These are phyloP conservation scores for Termitomyces sp. DNA, from an alignment of 768 basidiomycete species.

Conservation along the genomic window DNA sequence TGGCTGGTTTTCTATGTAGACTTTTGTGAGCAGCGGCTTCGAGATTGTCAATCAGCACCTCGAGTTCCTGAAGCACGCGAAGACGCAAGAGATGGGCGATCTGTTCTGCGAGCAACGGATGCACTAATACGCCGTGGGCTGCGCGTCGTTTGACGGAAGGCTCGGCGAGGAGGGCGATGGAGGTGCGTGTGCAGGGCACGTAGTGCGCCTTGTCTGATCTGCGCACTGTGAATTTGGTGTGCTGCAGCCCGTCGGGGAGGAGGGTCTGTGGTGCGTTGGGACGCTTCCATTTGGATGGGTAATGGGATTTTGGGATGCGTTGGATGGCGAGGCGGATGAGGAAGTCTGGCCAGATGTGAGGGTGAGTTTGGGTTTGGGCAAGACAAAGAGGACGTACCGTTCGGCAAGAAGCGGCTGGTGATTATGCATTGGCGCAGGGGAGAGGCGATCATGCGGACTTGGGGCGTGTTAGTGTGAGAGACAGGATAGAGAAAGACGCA, in stretches of 20 bases:
- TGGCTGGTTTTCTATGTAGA: too few species aligned
- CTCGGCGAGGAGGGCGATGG: constrained; percentile 35
- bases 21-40: constrained; percentile 16
- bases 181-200: constrained; percentile 57
- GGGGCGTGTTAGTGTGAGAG: constrained; percentile 8
- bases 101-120: constrained; percentile 49
- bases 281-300: constrained; percentile 8
- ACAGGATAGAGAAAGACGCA: constrained; percentile 16
- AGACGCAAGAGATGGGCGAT: constrained; percentile 66
- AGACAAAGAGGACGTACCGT: constrained; percentile 36
- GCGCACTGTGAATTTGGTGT: constrained; percentile 54
- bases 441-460: constrained; percentile 71
- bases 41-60: constrained; percentile 50
- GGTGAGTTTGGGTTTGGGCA: not conserved
- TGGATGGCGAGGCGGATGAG: constrained; percentile 57
- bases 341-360: constrained; percentile 45
- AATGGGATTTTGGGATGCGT: constrained; percentile 30
- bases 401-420: constrained; percentile 51
- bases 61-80: constrained; percentile 73
- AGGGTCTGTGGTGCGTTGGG: constrained; percentile 20
- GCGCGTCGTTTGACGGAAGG: constrained; percentile 34
- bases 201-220: constrained; percentile 47
- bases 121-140: constrained; percentile 28
- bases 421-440: constrained; percentile 57
- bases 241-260: constrained; percentile 60